A percentile compares a stretch with the other conserved stretches of the same genome.
These are phyloP conservation scores for Fusarium fujikuroi DNA, from an alignment of 2,329 filamentous ascomycete species.

Conservation along the genomic window DNA sequence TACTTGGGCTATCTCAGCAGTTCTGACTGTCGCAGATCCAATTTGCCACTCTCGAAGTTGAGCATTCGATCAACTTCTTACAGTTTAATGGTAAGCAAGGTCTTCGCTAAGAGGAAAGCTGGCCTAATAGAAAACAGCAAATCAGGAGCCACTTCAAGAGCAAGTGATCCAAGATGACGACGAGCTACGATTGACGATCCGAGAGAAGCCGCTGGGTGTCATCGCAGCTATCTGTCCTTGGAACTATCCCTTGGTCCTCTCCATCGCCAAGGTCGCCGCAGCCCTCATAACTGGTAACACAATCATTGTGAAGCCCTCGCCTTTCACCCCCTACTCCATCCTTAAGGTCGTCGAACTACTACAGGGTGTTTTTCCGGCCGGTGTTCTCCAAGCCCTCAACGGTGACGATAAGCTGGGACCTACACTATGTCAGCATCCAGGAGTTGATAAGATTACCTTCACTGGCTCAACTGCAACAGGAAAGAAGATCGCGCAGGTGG, in stretches of 20 bases:
- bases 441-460: slow-evolving; percentile 70
- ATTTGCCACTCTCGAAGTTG: neutral
- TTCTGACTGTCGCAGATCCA: neutral
- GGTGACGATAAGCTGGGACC: slow-evolving; percentile 70
- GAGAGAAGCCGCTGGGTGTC: slow-evolving; percentile 52
- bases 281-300: slow-evolving; percentile 65
- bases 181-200: neutral
- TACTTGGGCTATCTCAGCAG: accelerated
- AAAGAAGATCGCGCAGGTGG: slow-evolving; percentile 67
- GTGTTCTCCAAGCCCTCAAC: slow-evolving; percentile 68
- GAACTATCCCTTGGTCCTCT: slow-evolving; percentile 65
- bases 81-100: neutral
- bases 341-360: slow-evolving; percentile 69
- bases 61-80: neutral
- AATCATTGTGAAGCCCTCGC: slow-evolving; percentile 66
- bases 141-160: neutral
- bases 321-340: slow-evolving; percentile 65
- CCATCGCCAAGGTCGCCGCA: slow-evolving; percentile 64
- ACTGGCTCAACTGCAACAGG: slow-evolving; percentile 70
- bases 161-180: neutral
- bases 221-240: slow-evolving; percentile 61
- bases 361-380: slow-evolving; percentile 65
- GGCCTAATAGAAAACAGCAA: neutral
- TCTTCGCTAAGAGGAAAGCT: accelerated
- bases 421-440: slow-evolving; percentile 65